These are phyloP conservation scores for Davidsoniella virescens DNA, from an alignment of 2,329 filamentous ascomycete genomes.

Conservation along the genomic window DNA sequence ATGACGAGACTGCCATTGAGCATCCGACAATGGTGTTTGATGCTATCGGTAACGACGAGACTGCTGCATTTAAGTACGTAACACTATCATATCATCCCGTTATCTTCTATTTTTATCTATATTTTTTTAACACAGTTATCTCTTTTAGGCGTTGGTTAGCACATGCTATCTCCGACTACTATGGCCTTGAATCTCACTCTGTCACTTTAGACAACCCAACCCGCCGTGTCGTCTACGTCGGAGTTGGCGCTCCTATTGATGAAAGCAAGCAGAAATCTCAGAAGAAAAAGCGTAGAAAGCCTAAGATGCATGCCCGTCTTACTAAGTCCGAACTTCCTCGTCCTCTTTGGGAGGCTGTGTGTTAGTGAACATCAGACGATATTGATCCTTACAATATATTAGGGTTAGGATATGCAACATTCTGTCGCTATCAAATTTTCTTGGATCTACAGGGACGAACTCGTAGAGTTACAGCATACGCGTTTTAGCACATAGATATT, in stretches of 20 bases:
- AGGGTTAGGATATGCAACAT: not conserved
- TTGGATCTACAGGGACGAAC: not conserved
- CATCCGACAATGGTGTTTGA: conserved; percentile 58
- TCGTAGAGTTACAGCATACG: not conserved
- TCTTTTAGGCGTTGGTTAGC: conserved; percentile 69
- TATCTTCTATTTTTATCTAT: conserved; percentile 3
- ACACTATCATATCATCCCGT: not conserved
- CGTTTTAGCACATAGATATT: not conserved
- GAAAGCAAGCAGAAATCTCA: not conserved
- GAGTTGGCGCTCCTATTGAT: conserved; percentile 29
- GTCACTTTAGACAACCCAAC: conserved; percentile 55
- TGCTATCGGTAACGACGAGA: conserved; percentile 55
- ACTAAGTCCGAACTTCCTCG: conserved; percentile 32
- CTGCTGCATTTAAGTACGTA: conserved; percentile 66
- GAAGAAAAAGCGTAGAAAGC: conserved; percentile 25
- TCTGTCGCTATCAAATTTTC: not conserved
- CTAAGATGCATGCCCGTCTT: conserved; percentile 14
- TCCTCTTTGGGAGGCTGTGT: conserved; percentile 46
- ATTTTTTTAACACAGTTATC: conserved; percentile 8
- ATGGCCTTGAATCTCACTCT: conserved; percentile 72
- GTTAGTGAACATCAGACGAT: conserved; percentile 19
- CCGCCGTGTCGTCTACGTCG: conserved; percentile 69
- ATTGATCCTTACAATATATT: too few species aligned
- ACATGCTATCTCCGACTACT: conserved; percentile 83
- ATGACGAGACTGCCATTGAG: conserved; percentile 23